A percentile compares a stretch with the other conserved stretches of the same genome.
Conservation (phyloP, 2,329 filamentous ascomycete species). For the Corynespora cassiicola region DNA sequence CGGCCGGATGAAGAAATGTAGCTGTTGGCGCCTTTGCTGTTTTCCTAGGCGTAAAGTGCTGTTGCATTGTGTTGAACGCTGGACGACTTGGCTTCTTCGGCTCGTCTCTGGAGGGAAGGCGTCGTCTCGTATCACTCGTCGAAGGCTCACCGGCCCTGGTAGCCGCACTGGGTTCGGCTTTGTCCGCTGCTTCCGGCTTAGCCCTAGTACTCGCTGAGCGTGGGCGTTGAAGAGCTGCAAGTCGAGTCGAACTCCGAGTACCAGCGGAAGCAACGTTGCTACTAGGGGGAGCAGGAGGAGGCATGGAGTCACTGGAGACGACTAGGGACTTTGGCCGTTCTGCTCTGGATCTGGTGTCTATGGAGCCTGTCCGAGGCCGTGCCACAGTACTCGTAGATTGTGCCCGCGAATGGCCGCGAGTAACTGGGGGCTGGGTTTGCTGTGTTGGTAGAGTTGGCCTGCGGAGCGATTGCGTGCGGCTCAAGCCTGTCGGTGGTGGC, state of each 20-base stretch:
- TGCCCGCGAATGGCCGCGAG: slow-evolving; percentile 29
- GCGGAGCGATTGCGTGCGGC: slow-evolving; percentile 38
- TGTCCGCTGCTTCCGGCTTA: slow-evolving; percentile 21
- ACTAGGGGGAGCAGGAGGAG: slow-evolving; percentile 11
- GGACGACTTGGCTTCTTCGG: slow-evolving; percentile 31
- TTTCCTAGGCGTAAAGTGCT: slow-evolving; percentile 49
- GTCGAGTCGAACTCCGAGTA: slow-evolving; percentile 26
- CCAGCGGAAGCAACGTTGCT: slow-evolving; percentile 8
- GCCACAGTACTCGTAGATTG: slow-evolving; percentile 31
- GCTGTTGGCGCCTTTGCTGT: slow-evolving; percentile 41
- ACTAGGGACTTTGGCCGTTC: slow-evolving; percentile 35
- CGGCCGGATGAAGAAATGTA: slow-evolving; percentile 40
- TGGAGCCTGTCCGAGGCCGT: slow-evolving; percentile 16
- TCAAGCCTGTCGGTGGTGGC: slow-evolving; percentile 21
- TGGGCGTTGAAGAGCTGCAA: slow-evolving; percentile 31
- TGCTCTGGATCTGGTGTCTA: slow-evolving; percentile 15
- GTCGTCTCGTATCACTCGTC: slow-evolving; percentile 18
- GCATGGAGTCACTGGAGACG: slow-evolving; percentile 16
- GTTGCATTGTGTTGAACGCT: slow-evolving; percentile 47
- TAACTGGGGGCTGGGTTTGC: slow-evolving; percentile 13
- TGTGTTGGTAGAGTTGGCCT: slow-evolving; percentile 28
- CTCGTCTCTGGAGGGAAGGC: slow-evolving; percentile 28
- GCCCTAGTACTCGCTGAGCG: slow-evolving; percentile 30
- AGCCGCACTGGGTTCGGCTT: slow-evolving; percentile 9
- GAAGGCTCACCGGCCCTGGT: slow-evolving; percentile 18